Evolutionary conservation across 2,329 filamentous ascomycete genomes (phyloP).

Genomic region (Pseudocercospora fuligena): DNA sequence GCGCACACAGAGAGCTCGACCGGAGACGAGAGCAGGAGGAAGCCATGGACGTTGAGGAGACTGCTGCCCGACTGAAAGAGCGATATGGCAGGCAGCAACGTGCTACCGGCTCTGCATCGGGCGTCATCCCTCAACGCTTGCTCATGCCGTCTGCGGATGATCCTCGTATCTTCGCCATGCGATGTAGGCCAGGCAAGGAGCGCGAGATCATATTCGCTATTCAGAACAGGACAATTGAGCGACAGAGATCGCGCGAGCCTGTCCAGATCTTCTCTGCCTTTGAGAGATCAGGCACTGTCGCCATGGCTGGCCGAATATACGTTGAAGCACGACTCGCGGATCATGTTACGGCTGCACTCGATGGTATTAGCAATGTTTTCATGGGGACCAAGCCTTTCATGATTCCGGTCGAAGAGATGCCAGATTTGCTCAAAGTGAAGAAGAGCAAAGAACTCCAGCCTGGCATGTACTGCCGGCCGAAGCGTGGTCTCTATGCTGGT

Average conservation of each 20-base stretch:
- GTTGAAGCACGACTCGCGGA: constrained; percentile 87
- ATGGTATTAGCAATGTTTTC: constrained; percentile 87
- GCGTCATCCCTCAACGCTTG: constrained; percentile 81
- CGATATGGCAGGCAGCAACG: constrained; percentile 79
- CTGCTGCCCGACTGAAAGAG: constrained; percentile 83
- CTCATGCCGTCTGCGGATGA: constrained; percentile 93
- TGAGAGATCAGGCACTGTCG: constrained; percentile 73
- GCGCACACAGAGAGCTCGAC: constrained; percentile 91
- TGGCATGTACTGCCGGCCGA: constrained; percentile 83
- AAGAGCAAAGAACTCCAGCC: constrained; percentile 85
- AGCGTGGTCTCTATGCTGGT: constrained; percentile 78
- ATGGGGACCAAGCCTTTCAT: constrained; percentile 83
- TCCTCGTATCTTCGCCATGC: constrained; percentile 92
- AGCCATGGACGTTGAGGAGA: constrained; percentile 90
- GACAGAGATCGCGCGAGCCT: constrained; percentile 75
- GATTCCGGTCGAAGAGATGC: constrained; percentile 96
- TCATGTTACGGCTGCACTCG: constrained; percentile 80
- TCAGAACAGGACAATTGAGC: constrained; percentile 85
- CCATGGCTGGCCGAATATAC: constrained; percentile 93
- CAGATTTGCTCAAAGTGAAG: constrained; percentile 86
- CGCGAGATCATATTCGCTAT: constrained; percentile 86
- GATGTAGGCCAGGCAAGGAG: constrained; percentile 94
- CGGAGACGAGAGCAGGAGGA: constrained; percentile 84
- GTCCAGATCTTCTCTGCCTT: constrained; percentile 88
- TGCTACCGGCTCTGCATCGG: constrained; percentile 69